phyloP scores from a whole-genome alignment of 768 basidiomycete species.

The Psilocybe azurescens region DNA sequence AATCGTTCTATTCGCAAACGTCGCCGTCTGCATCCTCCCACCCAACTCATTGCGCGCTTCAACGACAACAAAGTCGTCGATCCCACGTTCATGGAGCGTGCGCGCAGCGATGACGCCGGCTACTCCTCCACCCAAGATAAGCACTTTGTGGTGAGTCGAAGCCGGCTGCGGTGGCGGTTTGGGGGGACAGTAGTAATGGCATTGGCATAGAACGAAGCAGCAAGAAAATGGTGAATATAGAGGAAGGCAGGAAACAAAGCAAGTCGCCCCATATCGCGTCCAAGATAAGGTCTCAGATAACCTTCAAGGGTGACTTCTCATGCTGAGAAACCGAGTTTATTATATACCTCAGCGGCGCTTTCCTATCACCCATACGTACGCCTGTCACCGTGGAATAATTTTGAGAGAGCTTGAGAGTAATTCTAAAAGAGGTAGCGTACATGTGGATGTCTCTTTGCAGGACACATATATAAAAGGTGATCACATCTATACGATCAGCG shows the following conservation, averaged over 20 bases:
- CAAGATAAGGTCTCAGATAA: neutral
- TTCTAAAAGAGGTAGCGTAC: neutral
- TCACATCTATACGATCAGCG: too few species aligned
- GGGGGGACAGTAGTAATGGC: neutral
- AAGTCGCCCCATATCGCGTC: neutral
- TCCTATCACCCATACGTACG: neutral
- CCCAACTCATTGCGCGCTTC: conserved; percentile 66
- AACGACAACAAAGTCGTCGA: conserved; percentile 63
- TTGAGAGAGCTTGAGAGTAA: neutral
- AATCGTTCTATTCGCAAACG: conserved; percentile 53
- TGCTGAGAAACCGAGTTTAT: neutral
- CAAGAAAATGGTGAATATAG: neutral
- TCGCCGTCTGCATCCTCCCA: conserved; percentile 57
- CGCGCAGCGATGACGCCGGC: conserved; percentile 70
- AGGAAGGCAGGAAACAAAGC: neutral
- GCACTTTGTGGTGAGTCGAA: conserved; percentile 34
- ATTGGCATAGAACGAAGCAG: neutral
- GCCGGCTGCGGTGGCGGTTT: neutral
- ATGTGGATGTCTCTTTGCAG: neutral
- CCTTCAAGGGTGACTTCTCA: neutral
- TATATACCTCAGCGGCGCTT: neutral
- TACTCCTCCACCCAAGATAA: conserved; percentile 72
- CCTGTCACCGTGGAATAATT: neutral
- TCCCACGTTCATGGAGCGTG: conserved; percentile 56
- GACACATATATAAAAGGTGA: too few species aligned